phyloP scores from a whole-genome alignment of 2,329 filamentous ascomycete genomes.

The Metarhizium robertsii region DNA sequence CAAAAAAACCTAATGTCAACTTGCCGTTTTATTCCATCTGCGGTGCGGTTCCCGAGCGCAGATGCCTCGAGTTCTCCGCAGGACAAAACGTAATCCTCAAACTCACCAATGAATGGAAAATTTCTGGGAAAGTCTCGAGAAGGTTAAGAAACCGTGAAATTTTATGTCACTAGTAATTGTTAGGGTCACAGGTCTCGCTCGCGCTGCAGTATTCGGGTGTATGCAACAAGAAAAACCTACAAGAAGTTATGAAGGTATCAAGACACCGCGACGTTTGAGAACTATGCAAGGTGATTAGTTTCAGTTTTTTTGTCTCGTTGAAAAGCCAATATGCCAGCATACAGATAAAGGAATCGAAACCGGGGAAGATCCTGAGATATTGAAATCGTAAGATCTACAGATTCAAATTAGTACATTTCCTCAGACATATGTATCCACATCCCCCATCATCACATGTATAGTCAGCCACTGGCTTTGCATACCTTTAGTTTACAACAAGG shows the following conservation, averaged over 20 bases:
- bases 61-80: background rate
- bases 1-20: conserved; percentile 13
- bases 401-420: background rate
- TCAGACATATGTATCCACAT: background rate
- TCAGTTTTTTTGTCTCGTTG: background rate
- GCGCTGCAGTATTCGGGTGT: background rate
- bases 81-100: background rate
- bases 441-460: too few relatives aligned
- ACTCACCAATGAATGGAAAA: background rate
- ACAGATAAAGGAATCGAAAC: conserved; percentile 9
- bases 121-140: background rate
- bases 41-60: background rate
- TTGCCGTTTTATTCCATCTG: conserved; percentile 2
- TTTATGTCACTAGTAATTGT: background rate
- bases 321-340: background rate
- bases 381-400: conserved; percentile 13
- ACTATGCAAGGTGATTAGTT: background rate
- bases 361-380: conserved; percentile 15
- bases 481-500: conserved; percentile 10
- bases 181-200: background rate
- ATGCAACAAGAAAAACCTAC: background rate
- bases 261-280: background rate
- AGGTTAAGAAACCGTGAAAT: background rate
- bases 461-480: conserved; percentile 4
- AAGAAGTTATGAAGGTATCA: conserved; percentile 1